A percentile compares a stretch with the other conserved stretches of the same genome.
phyloP scores from a whole-genome alignment of 768 basidiomycete species.

The Tulasnella sp. region DNA sequence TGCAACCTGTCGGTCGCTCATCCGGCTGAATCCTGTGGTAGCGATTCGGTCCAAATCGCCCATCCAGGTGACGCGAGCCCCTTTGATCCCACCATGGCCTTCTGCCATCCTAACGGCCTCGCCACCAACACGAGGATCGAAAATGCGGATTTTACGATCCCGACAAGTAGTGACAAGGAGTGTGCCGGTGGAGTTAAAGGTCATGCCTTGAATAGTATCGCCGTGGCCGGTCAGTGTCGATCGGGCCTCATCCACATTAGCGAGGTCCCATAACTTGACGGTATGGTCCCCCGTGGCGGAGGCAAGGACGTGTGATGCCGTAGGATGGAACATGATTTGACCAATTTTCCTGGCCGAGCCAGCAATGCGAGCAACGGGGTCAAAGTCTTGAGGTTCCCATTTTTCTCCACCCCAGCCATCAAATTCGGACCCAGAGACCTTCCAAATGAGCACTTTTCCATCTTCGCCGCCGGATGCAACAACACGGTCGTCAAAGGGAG shows the following conservation, averaged over 20 bases:
- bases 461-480: conserved; percentile 92
- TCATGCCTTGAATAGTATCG: conserved; percentile 76
- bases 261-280: conserved; percentile 87
- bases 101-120: conserved; percentile 76
- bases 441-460: conserved; percentile 86
- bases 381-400: conserved; percentile 74
- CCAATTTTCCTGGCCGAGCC: conserved; percentile 81
- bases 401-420: conserved; percentile 75
- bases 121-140: conserved; percentile 72
- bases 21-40: conserved; percentile 93
- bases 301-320: conserved; percentile 75
- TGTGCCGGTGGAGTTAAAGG: conserved; percentile 71
- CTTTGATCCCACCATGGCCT: conserved; percentile 89
- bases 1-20: conserved; percentile 84
- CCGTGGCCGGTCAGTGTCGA: conserved; percentile 57
- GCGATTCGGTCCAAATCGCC: conserved; percentile 79
- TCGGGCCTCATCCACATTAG: conserved; percentile 51
- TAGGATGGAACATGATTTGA: conserved; percentile 88
- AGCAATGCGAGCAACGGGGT: conserved; percentile 70
- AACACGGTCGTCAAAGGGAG: conserved; percentile 80
- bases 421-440: conserved; percentile 58
- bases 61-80: conserved; percentile 79
- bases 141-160: conserved; percentile 84
- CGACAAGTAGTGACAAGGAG: conserved; percentile 80
- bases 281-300: conserved; percentile 68